Base-by-base conservation (phyloP, 331 rosid genomes). In the Pyrus hybrid region DNA sequence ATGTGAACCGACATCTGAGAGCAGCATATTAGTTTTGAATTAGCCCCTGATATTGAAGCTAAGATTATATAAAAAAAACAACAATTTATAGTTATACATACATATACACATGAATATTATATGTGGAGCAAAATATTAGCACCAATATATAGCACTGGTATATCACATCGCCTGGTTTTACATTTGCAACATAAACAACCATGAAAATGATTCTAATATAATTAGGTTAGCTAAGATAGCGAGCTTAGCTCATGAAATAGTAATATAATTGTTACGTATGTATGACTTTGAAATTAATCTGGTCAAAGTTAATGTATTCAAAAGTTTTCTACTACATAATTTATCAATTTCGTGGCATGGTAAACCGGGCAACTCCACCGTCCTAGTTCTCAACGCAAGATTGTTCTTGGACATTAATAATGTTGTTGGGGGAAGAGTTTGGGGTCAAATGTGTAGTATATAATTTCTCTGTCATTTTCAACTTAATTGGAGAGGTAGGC, bases 341-440 rank as follows among this genome's bases (percentile, higher is more conserved):
- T 45, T 41, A 43, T 61, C 32, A 45, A 32, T 41, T 69, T 20
- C 70, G 32, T 77, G 69, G 67, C 76, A 54, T 57, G 78, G 23
- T 43, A 29, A 67, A 70, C 47, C 71, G 13, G 76, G 76, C 71
- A 80, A 29, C 72, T 74, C 51, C 76, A 68, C 83, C 83, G 83
- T 16, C 79, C 81, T 7, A 45, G 68, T 28, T 49, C 21, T 45
- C 84, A 43, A 13, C 11, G 17, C 65, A 23, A 71, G 78, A 45
- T 13, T 25, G 67, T 14, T 26, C 35, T 12, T 25, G 9, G 6
- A 25, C 65, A 25, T 16, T 68, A 23, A 47, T 41, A 41, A 58
- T 58, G 63, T 69, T 25, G 30, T 9, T 3, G 47, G 47, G 13
- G 41, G 17, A 70, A 28, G 74, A 70, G 11, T 61, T 68, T 70